phyloP scores from a whole-genome alignment of 768 basidiomycete genomes.

The Boletellus ananiceps region DNA sequence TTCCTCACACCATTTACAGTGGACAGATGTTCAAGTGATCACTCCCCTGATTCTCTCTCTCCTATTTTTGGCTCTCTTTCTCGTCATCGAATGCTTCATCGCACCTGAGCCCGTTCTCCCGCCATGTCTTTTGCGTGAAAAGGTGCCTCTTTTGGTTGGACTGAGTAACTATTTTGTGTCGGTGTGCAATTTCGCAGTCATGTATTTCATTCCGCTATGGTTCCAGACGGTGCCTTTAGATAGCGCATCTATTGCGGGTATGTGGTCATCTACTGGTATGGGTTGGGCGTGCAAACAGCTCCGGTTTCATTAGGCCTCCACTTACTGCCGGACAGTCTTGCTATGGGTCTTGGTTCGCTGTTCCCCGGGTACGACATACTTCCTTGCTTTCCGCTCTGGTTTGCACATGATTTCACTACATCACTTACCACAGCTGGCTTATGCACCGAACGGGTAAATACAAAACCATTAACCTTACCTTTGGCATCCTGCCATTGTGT shows the following conservation, averaged over 20 bases:
- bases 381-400: not conserved
- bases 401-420: too few relatives aligned
- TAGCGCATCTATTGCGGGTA: slow-evolving; percentile 62
- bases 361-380: slow-evolving; percentile 39
- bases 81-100: slow-evolving; percentile 55
- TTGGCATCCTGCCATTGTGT: slow-evolving; percentile 46
- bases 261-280: not conserved
- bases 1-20: slow-evolving; percentile 34
- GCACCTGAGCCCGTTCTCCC: slow-evolving; percentile 70
- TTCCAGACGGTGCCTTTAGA: slow-evolving; percentile 74
- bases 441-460: slow-evolving; percentile 52
- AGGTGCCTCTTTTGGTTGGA: slow-evolving; percentile 69
- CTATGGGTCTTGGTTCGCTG: slow-evolving; percentile 47
- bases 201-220: slow-evolving; percentile 78
- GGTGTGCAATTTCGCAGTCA: slow-evolving; percentile 68
- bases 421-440: slow-evolving; percentile 31
- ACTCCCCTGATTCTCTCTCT: slow-evolving; percentile 41
- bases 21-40: slow-evolving; percentile 51
- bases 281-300: too few relatives aligned
- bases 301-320: slow-evolving; percentile 36
- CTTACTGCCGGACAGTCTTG: slow-evolving; percentile 46
- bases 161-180: slow-evolving; percentile 70
- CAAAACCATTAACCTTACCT: slow-evolving; percentile 42
- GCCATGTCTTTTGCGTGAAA: slow-evolving; percentile 55
- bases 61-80: slow-evolving; percentile 48